Base-by-base conservation (phyloP, 106 monocot genomes). In the Dendrobium catenatum region DNA sequence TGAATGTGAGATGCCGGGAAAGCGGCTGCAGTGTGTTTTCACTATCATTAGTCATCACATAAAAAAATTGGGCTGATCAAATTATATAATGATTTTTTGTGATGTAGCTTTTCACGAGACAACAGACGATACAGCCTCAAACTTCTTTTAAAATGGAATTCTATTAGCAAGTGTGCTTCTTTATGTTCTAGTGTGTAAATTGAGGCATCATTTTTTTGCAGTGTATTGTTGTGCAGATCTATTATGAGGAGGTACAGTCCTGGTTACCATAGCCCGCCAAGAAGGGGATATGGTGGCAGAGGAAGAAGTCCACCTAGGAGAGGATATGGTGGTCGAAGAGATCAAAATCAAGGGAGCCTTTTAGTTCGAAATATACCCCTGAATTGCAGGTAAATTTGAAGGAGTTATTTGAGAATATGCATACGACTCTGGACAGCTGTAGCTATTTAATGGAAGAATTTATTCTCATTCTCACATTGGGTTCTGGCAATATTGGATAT, bases 351-450 rank as follows among this genome's bases (percentile, higher is more conserved):
- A 46, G 85, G 80, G 37, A 94, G 94, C 76, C 94, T 96, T 58
- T 87, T 96, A 81, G 96, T 96, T 77, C 84, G 96, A 49, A 96
- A 96, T 48, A 89, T 96, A 84, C 94, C 94, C 9, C 68, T 92
- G 43, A 94, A 77, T 80, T 89, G 86, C 86, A 88, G 96, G 96
- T 94, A 83, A 76, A 3, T 54, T 55, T 58, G 49, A 20, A 27
- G 19, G 9, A 72, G 18, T 43, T 41, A 37, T 43, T 42, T 42
- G 43, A 74, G 41, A 43, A 73, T 73, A 2, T 20, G 74, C 37
- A 61, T 70, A 70, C 1, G 15, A 27, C 15, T 70, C 37, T 70
- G 70, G 9, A 70, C 70, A 70, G 13, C 0, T 68, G 5, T 29
- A 10, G 37, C 70, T 31, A 70, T 37, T 37, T 13, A 31, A 27